Conservation (phyloP, 1,284 basidiomycete species). For the Cryptococcus amylolentus region DNA sequence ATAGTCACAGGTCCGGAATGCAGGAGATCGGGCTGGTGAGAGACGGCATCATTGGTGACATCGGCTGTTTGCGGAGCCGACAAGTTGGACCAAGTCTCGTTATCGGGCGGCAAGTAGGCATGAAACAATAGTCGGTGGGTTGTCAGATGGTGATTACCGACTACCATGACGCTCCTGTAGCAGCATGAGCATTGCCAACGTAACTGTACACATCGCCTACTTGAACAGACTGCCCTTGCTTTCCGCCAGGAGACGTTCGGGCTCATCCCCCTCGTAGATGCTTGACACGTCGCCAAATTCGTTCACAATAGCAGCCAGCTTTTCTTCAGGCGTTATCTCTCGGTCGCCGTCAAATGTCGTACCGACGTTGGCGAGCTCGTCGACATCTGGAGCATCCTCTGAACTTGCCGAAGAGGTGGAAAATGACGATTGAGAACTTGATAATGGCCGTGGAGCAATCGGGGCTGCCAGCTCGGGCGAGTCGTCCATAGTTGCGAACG, state of each 20-base stretch:
- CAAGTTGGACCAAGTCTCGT: slow-evolving; percentile 14
- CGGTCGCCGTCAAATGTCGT: not conserved
- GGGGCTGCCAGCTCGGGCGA: slow-evolving; percentile 5
- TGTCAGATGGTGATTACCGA: slow-evolving; percentile 64
- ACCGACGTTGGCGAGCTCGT: not conserved
- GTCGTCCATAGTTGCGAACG: not conserved
- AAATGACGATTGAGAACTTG: not conserved
- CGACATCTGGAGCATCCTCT: not conserved
- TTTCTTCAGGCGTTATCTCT: slow-evolving; percentile 36
- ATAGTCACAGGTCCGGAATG: slow-evolving; percentile 58
- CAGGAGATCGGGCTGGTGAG: slow-evolving; percentile 44
- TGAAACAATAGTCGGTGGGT: slow-evolving; percentile 65
- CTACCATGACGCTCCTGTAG: slow-evolving; percentile 52
- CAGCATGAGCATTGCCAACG: not conserved
- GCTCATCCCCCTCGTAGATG: slow-evolving; percentile 54
- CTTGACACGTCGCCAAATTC: slow-evolving; percentile 46
- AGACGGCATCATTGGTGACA: slow-evolving; percentile 4
- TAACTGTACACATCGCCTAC: slow-evolving; percentile 21
- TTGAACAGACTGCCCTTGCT: slow-evolving; percentile 53
- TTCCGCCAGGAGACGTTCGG: slow-evolving; percentile 58
- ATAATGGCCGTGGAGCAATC: not conserved
- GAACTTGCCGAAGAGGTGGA: not conserved
- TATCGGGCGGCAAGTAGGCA: slow-evolving; percentile 58
- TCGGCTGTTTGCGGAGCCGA: slow-evolving; percentile 28
- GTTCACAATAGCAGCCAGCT: slow-evolving; percentile 42